Evolutionary conservation across 2,329 filamentous ascomycete genomes (phyloP).

Genomic region (Xylariaceae sp.): DNA sequence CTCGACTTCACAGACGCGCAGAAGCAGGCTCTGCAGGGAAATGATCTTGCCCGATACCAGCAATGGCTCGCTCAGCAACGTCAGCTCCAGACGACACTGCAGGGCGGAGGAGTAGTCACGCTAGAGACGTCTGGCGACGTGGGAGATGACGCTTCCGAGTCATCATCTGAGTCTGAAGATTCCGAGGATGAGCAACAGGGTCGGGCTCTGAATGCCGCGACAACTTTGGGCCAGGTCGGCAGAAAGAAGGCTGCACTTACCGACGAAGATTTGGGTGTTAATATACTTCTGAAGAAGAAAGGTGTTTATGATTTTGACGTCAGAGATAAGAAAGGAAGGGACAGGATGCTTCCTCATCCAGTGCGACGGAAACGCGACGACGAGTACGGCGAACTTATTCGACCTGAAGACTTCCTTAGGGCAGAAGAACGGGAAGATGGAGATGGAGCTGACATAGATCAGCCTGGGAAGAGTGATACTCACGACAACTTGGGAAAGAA

Average conservation of each 20-base stretch:
- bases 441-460: slow-evolving; percentile 68
- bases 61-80: slow-evolving; percentile 90
- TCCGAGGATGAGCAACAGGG: slow-evolving; percentile 91
- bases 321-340: slow-evolving; percentile 86
- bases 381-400: slow-evolving; percentile 93
- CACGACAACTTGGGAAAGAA: slow-evolving; percentile 84
- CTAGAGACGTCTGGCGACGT: slow-evolving; percentile 75
- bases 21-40: slow-evolving; percentile 71
- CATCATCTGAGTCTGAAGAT: slow-evolving; percentile 85
- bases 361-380: slow-evolving; percentile 80
- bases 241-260: slow-evolving; percentile 86
- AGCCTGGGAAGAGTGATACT: slow-evolving; percentile 55
- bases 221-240: slow-evolving; percentile 81
- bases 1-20: slow-evolving; percentile 67
- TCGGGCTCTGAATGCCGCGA: slow-evolving; percentile 86
- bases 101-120: slow-evolving; percentile 70
- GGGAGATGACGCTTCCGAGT: slow-evolving; percentile 85
- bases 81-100: slow-evolving; percentile 82
- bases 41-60: slow-evolving; percentile 83
- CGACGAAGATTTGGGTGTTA: slow-evolving; percentile 91
- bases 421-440: slow-evolving; percentile 87
- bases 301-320: slow-evolving; percentile 95
- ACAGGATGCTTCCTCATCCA: slow-evolving; percentile 89
- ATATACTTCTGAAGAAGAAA: slow-evolving; percentile 86
- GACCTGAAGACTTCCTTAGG: slow-evolving; percentile 90